Conservation (phyloP, 108 stramenopile species). For the Nitzschia inconspicua region DNA sequence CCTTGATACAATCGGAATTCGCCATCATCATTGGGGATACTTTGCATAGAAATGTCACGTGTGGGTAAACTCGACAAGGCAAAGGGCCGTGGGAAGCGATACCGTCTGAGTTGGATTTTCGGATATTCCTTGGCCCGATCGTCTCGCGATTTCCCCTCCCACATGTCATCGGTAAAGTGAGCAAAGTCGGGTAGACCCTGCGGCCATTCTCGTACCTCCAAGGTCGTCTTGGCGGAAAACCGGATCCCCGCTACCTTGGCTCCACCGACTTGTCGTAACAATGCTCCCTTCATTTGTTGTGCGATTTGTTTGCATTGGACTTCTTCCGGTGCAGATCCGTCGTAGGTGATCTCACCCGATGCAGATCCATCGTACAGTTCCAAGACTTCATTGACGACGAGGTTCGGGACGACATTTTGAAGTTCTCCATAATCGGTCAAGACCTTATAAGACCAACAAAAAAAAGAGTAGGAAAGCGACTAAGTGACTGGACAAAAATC, state of each 20-base stretch:
- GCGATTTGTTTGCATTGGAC: slow-evolving; percentile 57
- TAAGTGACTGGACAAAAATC: neutral
- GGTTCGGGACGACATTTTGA: slow-evolving; percentile 79
- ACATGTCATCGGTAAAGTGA: slow-evolving; percentile 64
- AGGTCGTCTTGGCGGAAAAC: slow-evolving; percentile 75
- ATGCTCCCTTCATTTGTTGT: slow-evolving; percentile 64
- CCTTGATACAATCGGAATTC: slow-evolving; percentile 92
- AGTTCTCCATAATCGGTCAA: slow-evolving; percentile 78
- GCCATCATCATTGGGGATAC: slow-evolving; percentile 76
- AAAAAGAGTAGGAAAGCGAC: neutral
- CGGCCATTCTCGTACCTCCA: slow-evolving; percentile 88
- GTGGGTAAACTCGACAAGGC: slow-evolving; percentile 66
- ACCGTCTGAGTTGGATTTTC: slow-evolving; percentile 50
- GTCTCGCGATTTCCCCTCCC: slow-evolving; percentile 60
- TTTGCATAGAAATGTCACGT: slow-evolving; percentile 89
- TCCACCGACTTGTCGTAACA: slow-evolving; percentile 79
- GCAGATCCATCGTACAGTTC: slow-evolving; percentile 34
- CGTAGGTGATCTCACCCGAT: slow-evolving; percentile 7
- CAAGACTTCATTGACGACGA: slow-evolving; percentile 81
- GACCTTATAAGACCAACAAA: slow-evolving; percentile 10
- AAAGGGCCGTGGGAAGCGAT: slow-evolving; percentile 83
- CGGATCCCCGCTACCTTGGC: slow-evolving; percentile 88
- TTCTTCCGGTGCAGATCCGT: slow-evolving; percentile 24
- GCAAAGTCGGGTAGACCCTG: slow-evolving; percentile 78
- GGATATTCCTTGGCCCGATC: slow-evolving; percentile 44